Evolutionary conservation across 805 yeast genomes (phyloP).

Genomic region (Candida qinlingensis): DNA sequence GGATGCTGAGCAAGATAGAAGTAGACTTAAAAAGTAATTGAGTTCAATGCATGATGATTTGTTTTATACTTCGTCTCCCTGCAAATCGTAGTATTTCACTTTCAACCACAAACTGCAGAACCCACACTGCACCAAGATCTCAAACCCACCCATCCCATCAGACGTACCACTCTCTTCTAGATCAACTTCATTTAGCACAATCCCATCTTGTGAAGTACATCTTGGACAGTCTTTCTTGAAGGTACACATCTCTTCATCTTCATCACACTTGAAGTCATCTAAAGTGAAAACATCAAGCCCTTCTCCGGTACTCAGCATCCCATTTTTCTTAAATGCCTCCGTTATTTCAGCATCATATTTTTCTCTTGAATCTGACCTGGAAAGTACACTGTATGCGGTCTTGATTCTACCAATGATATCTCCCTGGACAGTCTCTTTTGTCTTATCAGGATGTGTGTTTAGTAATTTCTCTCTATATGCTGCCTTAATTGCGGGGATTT

Average conservation of each 20-base stretch:
- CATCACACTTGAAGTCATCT: conserved; percentile 48
- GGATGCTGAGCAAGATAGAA: conserved; percentile 43
- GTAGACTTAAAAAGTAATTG: too few relatives aligned
- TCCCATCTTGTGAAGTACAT: conserved; percentile 49
- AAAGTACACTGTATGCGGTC: conserved; percentile 57
- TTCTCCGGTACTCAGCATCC: conserved; percentile 44
- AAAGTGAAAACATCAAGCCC: conserved; percentile 66
- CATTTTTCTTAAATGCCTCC: conserved; percentile 27
- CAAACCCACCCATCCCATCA: conserved; percentile 48
- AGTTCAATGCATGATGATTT: neutral
- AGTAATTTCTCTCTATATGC: conserved; percentile 65
- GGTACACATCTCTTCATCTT: conserved; percentile 28
- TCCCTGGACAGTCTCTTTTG: conserved; percentile 10
- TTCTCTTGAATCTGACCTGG: conserved; percentile 33
- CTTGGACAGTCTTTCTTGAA: conserved; percentile 62
- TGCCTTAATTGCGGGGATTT: conserved; percentile 39
- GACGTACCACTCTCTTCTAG: conserved; percentile 47
- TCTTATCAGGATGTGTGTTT: conserved; percentile 76
- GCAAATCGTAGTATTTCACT: conserved; percentile 54
- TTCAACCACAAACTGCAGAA: conserved; percentile 86
- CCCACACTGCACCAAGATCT: conserved; percentile 71
- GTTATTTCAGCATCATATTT: conserved; percentile 49
- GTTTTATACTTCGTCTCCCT: neutral
- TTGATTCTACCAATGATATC: conserved; percentile 43
- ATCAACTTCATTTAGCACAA: conserved; percentile 55